Evolutionary conservation across 805 yeast species (phyloP).

Genomic region (Clavispora fructus): DNA sequence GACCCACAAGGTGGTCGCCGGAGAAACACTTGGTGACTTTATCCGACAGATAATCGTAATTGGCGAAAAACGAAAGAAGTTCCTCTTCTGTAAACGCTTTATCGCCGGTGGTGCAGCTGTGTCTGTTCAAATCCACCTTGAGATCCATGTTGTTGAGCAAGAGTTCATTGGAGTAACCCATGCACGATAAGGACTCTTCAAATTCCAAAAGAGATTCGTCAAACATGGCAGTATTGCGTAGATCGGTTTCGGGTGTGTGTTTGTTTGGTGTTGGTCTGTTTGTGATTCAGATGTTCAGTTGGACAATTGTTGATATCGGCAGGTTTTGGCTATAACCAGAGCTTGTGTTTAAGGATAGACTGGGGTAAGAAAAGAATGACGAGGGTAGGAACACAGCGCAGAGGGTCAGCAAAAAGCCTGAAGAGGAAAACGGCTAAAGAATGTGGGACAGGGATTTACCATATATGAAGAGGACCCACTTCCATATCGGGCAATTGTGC

Average conservation of each 20-base stretch:
- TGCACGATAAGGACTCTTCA: slow-evolving; percentile 14
- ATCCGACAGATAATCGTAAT: slow-evolving; percentile 10
- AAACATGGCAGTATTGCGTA: slow-evolving; percentile 8
- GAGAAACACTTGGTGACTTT: slow-evolving; percentile 8
- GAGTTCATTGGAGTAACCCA: slow-evolving; percentile 9
- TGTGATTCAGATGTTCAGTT: too few relatives aligned
- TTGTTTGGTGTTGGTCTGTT: too few relatives aligned
- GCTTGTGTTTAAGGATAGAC: not conserved
- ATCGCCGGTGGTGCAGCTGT: slow-evolving; percentile 1
- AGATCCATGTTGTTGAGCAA: slow-evolving; percentile 14
- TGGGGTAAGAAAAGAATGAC: not conserved
- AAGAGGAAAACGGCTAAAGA: not conserved
- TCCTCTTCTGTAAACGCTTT: not conserved
- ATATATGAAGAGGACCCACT: not conserved
- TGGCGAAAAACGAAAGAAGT: slow-evolving; percentile 4
- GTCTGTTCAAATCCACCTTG: slow-evolving; percentile 15
- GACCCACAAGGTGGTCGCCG: slow-evolving; percentile 5
- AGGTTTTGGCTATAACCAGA: too few relatives aligned
- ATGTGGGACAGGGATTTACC: not conserved
- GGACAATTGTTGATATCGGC: too few relatives aligned
- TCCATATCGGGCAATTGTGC: not conserved
- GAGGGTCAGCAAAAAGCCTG: not conserved
- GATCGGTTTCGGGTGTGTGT: too few relatives aligned
- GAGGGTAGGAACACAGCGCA: not conserved
- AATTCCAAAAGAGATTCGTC: slow-evolving; percentile 15